These are phyloP conservation scores for Hysterangium stoloniferum DNA, from an alignment of 768 basidiomycete genomes.

Conservation along the genomic window DNA sequence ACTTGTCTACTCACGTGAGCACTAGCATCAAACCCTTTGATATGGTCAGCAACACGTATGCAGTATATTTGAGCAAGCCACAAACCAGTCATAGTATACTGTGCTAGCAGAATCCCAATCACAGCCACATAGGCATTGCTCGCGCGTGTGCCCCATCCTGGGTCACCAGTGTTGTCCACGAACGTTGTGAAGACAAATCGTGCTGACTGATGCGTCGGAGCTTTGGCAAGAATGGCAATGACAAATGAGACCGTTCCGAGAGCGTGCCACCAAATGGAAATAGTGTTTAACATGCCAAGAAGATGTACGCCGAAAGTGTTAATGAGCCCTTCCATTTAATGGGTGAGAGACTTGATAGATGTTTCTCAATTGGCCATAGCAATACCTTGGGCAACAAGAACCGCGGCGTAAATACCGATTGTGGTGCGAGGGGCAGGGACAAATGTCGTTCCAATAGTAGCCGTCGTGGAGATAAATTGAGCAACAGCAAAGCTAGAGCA, in stretches of 20 bases:
- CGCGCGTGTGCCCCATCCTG: conserved; percentile 56
- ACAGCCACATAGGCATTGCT: conserved; percentile 63
- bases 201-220: conserved; percentile 60
- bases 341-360: not conserved
- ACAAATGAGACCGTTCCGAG: conserved; percentile 59
- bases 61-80: conserved; percentile 12
- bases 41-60: not conserved
- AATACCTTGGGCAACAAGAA: conserved; percentile 58
- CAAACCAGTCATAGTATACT: conserved; percentile 65
- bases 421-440: conserved; percentile 49
- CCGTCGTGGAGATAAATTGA: conserved; percentile 57
- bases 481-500: conserved; percentile 51
- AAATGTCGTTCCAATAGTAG: conserved; percentile 52
- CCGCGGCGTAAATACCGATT: conserved; percentile 63
- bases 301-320: conserved; percentile 69
- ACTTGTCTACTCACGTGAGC: conserved; percentile 43
- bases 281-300: conserved; percentile 59
- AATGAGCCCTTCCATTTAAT: conserved; percentile 41
- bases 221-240: conserved; percentile 62
- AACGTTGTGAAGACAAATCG: conserved; percentile 66
- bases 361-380: not conserved
- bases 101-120: conserved; percentile 67
- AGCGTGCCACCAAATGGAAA: conserved; percentile 71
- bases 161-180: conserved; percentile 56
- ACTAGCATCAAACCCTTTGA: conserved; percentile 62